Conservation (phyloP, 2,329 filamentous ascomycete genomes). For the Alternaria brassicae region DNA sequence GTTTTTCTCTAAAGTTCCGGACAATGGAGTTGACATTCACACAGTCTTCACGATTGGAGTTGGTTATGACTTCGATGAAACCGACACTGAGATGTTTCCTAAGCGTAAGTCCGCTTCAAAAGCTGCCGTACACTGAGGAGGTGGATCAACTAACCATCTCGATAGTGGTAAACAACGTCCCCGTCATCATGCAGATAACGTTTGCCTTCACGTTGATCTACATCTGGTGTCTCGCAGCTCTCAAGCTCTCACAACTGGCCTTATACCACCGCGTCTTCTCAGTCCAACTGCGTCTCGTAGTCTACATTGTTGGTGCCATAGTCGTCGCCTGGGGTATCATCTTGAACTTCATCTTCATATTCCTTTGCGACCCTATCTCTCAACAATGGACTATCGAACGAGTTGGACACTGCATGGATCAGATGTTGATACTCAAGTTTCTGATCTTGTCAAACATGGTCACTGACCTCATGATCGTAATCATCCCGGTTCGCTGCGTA, state of each 20-base stretch:
- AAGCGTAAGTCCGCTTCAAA: slow-evolving; percentile 15
- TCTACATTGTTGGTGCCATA: slow-evolving; percentile 24
- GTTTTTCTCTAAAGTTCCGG: not conserved
- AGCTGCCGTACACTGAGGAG: not conserved
- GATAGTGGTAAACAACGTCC: slow-evolving; percentile 26
- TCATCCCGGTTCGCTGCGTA: slow-evolving; percentile 23
- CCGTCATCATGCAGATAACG: slow-evolving; percentile 32
- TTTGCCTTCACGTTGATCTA: slow-evolving; percentile 32
- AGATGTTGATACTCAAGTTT: slow-evolving; percentile 28
- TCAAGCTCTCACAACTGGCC: slow-evolving; percentile 31
- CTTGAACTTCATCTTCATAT: slow-evolving; percentile 34
- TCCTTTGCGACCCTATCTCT: slow-evolving; percentile 32
- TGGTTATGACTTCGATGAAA: slow-evolving; percentile 24
- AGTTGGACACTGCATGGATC: slow-evolving; percentile 33
- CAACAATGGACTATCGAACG: slow-evolving; percentile 33
- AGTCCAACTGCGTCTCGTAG: slow-evolving; percentile 17
- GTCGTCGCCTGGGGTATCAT: slow-evolving; percentile 28
- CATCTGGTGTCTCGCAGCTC: slow-evolving; percentile 28
- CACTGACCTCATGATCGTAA: slow-evolving; percentile 27
- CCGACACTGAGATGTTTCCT: slow-evolving; percentile 15
- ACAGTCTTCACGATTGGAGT: slow-evolving; percentile 29
- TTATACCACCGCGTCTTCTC: slow-evolving; percentile 29
- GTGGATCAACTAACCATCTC: not conserved
- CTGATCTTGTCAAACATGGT: slow-evolving; percentile 28
- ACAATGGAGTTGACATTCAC: not conserved